Percentiles rank a stretch among this genome's conserved stretches.
Conservation (phyloP, 2,329 filamentous ascomycete species). For the Mariannaea elegans region DNA sequence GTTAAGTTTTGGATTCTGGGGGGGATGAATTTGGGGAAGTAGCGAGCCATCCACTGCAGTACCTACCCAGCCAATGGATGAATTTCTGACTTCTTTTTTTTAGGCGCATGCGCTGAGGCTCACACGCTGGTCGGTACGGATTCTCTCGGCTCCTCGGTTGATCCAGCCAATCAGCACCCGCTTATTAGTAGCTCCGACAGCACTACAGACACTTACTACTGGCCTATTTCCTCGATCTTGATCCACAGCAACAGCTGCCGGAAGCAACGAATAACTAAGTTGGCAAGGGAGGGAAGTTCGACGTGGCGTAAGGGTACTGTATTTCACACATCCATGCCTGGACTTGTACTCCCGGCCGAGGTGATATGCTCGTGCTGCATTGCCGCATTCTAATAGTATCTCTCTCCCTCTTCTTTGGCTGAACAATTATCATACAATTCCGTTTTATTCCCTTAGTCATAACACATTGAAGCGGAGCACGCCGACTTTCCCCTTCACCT, state of each 20-base stretch:
- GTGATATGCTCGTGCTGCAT: not conserved
- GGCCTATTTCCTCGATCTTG: not conserved
- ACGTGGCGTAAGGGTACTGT: constrained; percentile 8
- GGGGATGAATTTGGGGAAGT: constrained; percentile 15
- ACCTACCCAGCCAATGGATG: constrained; percentile 32
- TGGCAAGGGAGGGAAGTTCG: not conserved
- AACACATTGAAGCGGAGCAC: not conserved
- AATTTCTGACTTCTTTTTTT: constrained; percentile 38
- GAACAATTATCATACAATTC: not conserved
- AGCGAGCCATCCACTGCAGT: constrained; percentile 14
- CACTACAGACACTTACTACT: constrained; percentile 2
- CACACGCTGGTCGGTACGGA: constrained; percentile 31
- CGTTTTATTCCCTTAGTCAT: not conserved
- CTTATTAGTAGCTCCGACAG: constrained; percentile 40
- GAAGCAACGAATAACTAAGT: constrained; percentile 2
- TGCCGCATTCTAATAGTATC: too few relatives aligned
- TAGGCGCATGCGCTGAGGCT: constrained; percentile 31
- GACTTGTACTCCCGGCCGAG: constrained; percentile 23
- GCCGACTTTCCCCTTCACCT: constrained; percentile 10
- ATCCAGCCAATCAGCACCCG: constrained; percentile 45
- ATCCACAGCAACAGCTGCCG: not conserved
- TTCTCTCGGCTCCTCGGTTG: constrained; percentile 48
- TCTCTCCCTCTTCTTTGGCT: not conserved
- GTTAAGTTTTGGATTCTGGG: constrained; percentile 36
- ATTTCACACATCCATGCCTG: constrained; percentile 6